Evolutionary conservation across 225 moss, liverwort and hornwort species (phyloP).

Genomic region (Ulota crispa): DNA sequence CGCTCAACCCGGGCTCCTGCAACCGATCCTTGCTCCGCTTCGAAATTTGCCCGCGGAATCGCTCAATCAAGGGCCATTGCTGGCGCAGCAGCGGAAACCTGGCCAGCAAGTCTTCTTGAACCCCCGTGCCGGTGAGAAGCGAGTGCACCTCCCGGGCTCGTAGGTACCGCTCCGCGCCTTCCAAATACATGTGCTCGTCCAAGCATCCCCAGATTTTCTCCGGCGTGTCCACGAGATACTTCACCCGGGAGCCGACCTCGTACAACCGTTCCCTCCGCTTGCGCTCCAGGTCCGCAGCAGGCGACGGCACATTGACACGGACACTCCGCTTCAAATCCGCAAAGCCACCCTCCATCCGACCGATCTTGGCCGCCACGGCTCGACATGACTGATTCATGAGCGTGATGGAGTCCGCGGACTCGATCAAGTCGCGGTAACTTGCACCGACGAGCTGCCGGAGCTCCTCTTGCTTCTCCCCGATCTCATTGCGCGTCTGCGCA

Average conservation of each 20-base stretch:
- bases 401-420: slow-evolving; percentile 77
- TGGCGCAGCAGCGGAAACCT: slow-evolving; percentile 75
- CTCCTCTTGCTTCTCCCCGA: slow-evolving; percentile 82
- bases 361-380: slow-evolving; percentile 62
- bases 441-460: slow-evolving; percentile 81
- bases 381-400: slow-evolving; percentile 71
- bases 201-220: slow-evolving; percentile 94
- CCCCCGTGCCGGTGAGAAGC: slow-evolving; percentile 49
- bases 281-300: slow-evolving; percentile 61
- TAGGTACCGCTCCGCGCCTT: slow-evolving; percentile 73
- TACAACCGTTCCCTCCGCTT: slow-evolving; percentile 59
- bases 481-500: slow-evolving; percentile 61
- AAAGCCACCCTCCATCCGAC: slow-evolving; percentile 65
- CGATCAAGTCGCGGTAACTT: slow-evolving; percentile 77
- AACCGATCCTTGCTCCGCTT: slow-evolving; percentile 78
- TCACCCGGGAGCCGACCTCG: slow-evolving; percentile 65
- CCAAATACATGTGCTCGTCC: slow-evolving; percentile 86
- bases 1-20: slow-evolving; percentile 67
- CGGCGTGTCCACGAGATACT: slow-evolving; percentile 82
- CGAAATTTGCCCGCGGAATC: slow-evolving; percentile 70
- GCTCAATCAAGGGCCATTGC: slow-evolving; percentile 77
- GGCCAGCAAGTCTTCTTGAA: slow-evolving; percentile 53
- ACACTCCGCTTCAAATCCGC: slow-evolving; percentile 55
- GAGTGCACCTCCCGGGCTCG: slow-evolving; percentile 75
- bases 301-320: slow-evolving; percentile 44